Conservation (phyloP, 169 alveolate species). For the Cryptosporidium bovis region DNA sequence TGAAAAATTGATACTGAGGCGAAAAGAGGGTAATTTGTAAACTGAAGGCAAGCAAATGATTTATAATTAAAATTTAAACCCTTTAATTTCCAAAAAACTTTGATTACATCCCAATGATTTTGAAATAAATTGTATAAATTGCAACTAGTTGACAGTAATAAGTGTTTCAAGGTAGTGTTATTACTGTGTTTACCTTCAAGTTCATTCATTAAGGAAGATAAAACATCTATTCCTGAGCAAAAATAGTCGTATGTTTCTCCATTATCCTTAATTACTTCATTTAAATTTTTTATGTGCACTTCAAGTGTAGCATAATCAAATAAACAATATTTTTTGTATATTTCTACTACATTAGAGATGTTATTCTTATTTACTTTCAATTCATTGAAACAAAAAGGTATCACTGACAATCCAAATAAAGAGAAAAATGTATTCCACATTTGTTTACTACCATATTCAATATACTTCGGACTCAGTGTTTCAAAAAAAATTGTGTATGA, state of each 20-base stretch:
- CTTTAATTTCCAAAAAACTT: conserved; percentile 12
- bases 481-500: neutral
- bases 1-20: neutral
- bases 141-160: neutral
- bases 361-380: neutral
- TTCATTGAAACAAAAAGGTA: conserved; percentile 53
- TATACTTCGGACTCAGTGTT: conserved; percentile 16
- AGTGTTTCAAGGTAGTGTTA: neutral
- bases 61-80: neutral
- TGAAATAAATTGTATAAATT: neutral
- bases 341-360: no score
- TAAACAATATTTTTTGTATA: conserved; percentile 1
- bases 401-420: conserved; percentile 11
- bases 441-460: conserved; percentile 2
- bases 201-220: conserved; percentile 10
- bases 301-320: neutral
- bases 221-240: conserved; percentile 34
- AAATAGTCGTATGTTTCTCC: conserved; percentile 3
- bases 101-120: conserved; percentile 30
- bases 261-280: neutral
- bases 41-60: conserved; percentile 14
- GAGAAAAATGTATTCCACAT: conserved; percentile 48
- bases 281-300: neutral
- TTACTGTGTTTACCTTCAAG: neutral
- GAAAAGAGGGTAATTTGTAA: conserved; percentile 46